Base-by-base conservation (phyloP, 768 basidiomycete genomes). In the Roridomyces roridus region DNA sequence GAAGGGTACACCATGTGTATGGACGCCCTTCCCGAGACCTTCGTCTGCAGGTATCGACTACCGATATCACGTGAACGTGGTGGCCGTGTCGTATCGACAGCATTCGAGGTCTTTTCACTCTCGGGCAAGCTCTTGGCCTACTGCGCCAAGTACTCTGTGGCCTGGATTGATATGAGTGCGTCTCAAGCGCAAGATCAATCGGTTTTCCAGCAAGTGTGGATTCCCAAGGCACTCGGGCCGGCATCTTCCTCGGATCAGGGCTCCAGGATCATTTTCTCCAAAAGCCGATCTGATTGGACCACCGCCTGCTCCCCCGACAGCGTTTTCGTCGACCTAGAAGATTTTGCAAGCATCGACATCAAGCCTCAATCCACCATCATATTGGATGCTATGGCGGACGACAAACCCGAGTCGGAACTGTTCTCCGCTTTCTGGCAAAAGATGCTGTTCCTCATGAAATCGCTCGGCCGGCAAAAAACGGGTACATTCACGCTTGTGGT, bases 131-230 rank as follows among this genome's bases (percentile, higher is more conserved):
- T 71, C 18, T 59, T 75, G 25, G 63, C 68, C 31, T 74, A 70
- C 8, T 75, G 72, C 62, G 58, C 62, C 54, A 71, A 66, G 44
- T 75, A 75, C 46, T 68, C 70, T 0, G 74, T 74, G 20, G 72
- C 70, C 5, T 73, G 70, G 72, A 65, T 70, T 18, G 71, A 69
- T 7, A 52, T 65, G 42, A 41, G 34, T 15, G 24, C 35, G 21
- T 17, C 57, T 34, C 11, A 4, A 15, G 31, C 15, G 25, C 26
- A 29, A 20, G 18, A 10, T 23, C 31, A 9, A 37, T 17, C 20
- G 36, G 34, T 34, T 10, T 34, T 47, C 45, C 34, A 54, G 45
- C 29, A 47, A 28, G 46, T 39, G n/a, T 60, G 59, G 59, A 44
- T 34, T 4, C 54, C 49, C 8, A 46, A 35, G 44, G 21, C 45